A percentile compares a stretch with the other conserved stretches of the same genome.
These are phyloP conservation scores for Tricholoma sp. DNA, from an alignment of 768 basidiomycete species.

Conservation along the genomic window DNA sequence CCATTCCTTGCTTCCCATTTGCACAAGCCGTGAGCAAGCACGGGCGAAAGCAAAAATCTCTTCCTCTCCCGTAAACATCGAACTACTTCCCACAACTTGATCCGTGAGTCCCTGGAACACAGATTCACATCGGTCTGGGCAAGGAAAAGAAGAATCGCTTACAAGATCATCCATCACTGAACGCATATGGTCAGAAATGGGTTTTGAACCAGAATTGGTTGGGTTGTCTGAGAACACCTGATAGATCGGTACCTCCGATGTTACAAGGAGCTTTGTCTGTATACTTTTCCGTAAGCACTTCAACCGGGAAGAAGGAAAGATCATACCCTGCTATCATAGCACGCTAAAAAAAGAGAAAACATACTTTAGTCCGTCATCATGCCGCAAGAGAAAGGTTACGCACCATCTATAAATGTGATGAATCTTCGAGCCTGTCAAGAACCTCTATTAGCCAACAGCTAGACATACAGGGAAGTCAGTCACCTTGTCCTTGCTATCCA, in stretches of 20 bases:
- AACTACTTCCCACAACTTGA: constrained; percentile 72
- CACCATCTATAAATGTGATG: constrained; percentile 95
- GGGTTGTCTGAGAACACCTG: constrained; percentile 82
- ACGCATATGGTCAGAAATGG: constrained; percentile 81
- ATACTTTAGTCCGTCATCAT: neutral
- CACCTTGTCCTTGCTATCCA: constrained; percentile 84
- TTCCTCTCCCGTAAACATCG: constrained; percentile 95
- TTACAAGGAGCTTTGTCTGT: constrained; percentile 85
- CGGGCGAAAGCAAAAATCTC: constrained; percentile 97
- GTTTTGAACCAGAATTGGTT: constrained; percentile 27
- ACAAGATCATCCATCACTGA: constrained; percentile 96
- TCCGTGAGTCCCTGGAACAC: constrained; percentile 64
- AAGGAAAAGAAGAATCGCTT: constrained; percentile 14
- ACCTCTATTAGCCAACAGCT: neutral
- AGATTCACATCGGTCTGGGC: constrained; percentile 3
- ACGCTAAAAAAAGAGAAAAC: constrained; percentile 43
- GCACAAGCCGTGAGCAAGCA: constrained; percentile 80
- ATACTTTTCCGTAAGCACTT: neutral
- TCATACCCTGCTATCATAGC: constrained; percentile 83
- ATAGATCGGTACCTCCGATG: constrained; percentile 89
- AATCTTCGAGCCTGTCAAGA: constrained; percentile 76
- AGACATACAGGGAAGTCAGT: constrained; percentile 9
- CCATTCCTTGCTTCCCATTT: constrained; percentile 93
- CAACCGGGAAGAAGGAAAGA: neutral
- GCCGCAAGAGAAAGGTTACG: constrained; percentile 18